phyloP scores from a whole-genome alignment of 2,329 filamentous ascomycete genomes.

The Trichophyton verrucosum region DNA sequence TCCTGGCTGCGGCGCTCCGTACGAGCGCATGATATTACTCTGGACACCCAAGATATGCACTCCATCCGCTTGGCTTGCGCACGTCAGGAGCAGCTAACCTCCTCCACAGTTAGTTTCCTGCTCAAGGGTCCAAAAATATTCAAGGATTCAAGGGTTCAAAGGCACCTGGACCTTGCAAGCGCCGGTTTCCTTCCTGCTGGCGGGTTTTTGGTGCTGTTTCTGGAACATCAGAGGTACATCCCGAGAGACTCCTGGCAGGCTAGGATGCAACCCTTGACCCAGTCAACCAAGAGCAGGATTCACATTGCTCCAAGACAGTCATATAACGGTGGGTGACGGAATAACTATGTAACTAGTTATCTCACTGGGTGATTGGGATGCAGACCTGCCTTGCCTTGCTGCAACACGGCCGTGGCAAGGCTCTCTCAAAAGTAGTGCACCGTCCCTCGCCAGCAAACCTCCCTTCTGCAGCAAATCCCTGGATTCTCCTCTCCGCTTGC shows the following conservation, averaged over 20 bases:
- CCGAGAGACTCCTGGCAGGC: too few relatives aligned
- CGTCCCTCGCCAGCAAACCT: too few relatives aligned
- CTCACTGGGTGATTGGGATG: too few relatives aligned
- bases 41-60: background rate
- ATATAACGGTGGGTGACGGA: background rate
- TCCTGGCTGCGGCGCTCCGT: background rate
- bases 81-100: slow-evolving; percentile 2
- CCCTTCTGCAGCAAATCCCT: background rate
- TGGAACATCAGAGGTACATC: background rate
- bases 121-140: too few relatives aligned
- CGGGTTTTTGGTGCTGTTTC: background rate
- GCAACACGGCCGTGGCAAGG: too few relatives aligned
- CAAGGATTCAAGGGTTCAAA: too few relatives aligned
- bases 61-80: background rate
- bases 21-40: too few relatives aligned
- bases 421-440: too few relatives aligned
- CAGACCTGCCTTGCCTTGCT: too few relatives aligned
- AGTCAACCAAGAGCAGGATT: background rate
- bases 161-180: background rate
- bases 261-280: background rate
- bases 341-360: too few relatives aligned
- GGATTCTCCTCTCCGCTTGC: background rate
- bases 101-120: background rate
- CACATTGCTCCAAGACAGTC: background rate
- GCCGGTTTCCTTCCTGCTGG: background rate